Conservation (phyloP, 805 yeast genomes). For the Ogataea saltuana region DNA sequence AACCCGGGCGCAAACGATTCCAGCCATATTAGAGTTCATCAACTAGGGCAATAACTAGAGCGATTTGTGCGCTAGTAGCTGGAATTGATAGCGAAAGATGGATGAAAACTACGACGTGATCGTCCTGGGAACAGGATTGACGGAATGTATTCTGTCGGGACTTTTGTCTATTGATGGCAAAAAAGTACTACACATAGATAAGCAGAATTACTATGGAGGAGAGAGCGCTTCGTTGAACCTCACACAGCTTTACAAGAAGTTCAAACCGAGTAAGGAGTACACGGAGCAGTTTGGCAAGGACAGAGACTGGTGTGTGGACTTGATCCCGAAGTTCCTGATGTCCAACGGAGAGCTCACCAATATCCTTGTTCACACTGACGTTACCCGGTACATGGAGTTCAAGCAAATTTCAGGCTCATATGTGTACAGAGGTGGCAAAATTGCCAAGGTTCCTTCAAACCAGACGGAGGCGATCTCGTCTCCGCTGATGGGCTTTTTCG, state of each 20-base stretch:
- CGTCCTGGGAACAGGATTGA: conserved; percentile 91
- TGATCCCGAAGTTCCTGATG: conserved; percentile 96
- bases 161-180: conserved; percentile 96
- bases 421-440: conserved; percentile 85
- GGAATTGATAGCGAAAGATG: too few relatives aligned
- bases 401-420: conserved; percentile 95
- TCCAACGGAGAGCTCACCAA: conserved; percentile 97
- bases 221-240: conserved; percentile 84
- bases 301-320: conserved; percentile 96
- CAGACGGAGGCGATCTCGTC: conserved; percentile 90
- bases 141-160: conserved; percentile 95
- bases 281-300: conserved; percentile 80
- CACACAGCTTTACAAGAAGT: conserved; percentile 72
- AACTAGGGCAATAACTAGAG: too few relatives aligned
- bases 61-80: too few relatives aligned
- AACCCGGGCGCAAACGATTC: neutral
- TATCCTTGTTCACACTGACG: conserved; percentile 92
- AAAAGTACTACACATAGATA: conserved; percentile 93
- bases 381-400: conserved; percentile 92
- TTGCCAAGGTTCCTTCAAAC: conserved; percentile 93
- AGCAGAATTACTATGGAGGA: conserved; percentile 95
- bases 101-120: conserved; percentile 97
- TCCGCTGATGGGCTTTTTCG: conserved; percentile 93
- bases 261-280: conserved; percentile 78
- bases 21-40: too few relatives aligned